Evolutionary conservation across 306 rosid genomes (phyloP).

Genomic region (Castanea mollissima): DNA sequence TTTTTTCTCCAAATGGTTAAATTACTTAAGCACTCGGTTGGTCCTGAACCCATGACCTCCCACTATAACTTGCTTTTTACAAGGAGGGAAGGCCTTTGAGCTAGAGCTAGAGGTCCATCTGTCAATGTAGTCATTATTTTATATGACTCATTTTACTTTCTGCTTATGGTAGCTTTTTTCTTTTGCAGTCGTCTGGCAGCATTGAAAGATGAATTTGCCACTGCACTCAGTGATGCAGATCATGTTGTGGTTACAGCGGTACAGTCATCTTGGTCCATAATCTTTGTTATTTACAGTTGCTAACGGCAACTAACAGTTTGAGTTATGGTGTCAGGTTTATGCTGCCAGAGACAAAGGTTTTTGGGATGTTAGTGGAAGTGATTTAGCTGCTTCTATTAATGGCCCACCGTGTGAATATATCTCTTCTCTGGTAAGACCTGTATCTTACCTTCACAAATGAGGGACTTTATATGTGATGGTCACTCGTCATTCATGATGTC

Average conservation of each 20-base stretch:
- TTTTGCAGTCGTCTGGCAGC: conserved; percentile 34
- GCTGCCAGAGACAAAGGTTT: conserved; percentile 19
- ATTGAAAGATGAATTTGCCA: conserved; percentile 23
- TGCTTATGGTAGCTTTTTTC: neutral
- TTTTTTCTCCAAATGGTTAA: too few relatives aligned
- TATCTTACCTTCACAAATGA: neutral
- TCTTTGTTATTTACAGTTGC: neutral
- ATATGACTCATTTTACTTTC: neutral
- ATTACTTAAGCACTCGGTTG: too few relatives aligned
- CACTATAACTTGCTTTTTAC: too few relatives aligned
- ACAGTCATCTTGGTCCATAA: neutral
- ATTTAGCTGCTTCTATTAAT: conserved; percentile 14
- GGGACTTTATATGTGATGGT: neutral
- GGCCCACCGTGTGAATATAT: conserved; percentile 29
- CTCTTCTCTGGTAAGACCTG: conserved; percentile 26
- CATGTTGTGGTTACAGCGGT: conserved; percentile 32
- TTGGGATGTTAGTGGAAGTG: conserved; percentile 22
- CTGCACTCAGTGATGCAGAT: conserved; percentile 24
- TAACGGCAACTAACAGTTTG: neutral
- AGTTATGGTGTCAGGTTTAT: conserved; percentile 21
- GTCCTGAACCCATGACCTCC: too few relatives aligned
- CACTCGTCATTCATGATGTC: neutral
- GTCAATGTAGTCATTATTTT: neutral
- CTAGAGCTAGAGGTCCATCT: too few relatives aligned
- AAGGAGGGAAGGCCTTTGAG: too few relatives aligned